Base-by-base conservation (phyloP, 768 basidiomycete species). In the Auricularia auricula-judae region DNA sequence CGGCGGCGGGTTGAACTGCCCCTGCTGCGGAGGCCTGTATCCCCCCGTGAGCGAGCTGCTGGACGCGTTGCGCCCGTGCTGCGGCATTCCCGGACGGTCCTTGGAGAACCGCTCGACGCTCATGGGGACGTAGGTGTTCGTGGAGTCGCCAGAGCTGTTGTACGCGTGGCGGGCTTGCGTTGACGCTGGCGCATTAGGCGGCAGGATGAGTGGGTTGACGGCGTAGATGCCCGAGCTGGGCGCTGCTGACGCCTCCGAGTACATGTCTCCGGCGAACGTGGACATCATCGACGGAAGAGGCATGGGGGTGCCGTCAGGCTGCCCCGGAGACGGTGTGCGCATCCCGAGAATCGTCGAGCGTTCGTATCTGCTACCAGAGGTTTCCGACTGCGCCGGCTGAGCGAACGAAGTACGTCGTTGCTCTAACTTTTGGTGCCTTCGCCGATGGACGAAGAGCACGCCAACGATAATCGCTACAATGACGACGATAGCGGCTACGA, bases 401-500 rank as follows among this genome's bases (percentile, higher is more conserved):
- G 43, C 43, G 43, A 44, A 18, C 18, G 47, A 11, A 16, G 8
- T 8, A 21, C 47, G 16, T 51, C 18, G 5, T 8, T 14, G 47
- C 47, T 8, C 16, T 62, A 12, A 14, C 11, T 29, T 16, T 43
- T 42, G 47, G 14, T 23, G 66, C 43, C 74, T 74, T 23, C 69
- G 71, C 47, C 67, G 75, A 44, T 60, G 71, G 43, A 67, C 70
- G 36, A 73, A 66, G 67, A 79, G 76, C 77, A 80, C 85, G 62
- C 79, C 68, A 4, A 73, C 53, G 5, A 69, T 66, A 1, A 72
- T 80, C 3, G 69, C 78, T 12, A 85, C 80, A 21, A 82, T 64
- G n/a, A 72, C 77, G 34, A 82, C 76, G 0, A 87, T 65, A 14
- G 81, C 84, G 3, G 84, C 84, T 4, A 86, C 76, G 5, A 83